phyloP scores from a whole-genome alignment of 2,329 filamentous ascomycete species.

The Paraphaeosphaeria sporulosa region DNA sequence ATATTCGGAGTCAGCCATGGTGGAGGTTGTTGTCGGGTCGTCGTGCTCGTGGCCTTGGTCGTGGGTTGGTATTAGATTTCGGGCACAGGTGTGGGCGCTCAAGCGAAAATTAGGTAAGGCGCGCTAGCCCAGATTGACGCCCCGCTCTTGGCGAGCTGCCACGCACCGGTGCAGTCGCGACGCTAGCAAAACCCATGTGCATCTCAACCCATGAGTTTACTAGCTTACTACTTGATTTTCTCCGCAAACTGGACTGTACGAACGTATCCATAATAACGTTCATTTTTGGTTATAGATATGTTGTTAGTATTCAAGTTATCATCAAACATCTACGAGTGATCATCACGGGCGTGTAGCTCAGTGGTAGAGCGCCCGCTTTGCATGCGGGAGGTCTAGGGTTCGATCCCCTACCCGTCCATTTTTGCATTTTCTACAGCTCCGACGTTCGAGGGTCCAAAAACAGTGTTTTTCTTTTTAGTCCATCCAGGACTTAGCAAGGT shows the following conservation, averaged over 20 bases:
- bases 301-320: too few species aligned
- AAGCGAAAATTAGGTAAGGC: background rate
- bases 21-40: constrained; percentile 7
- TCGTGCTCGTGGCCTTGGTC: constrained; percentile 1
- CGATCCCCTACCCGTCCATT: constrained; percentile 39
- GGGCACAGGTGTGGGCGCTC: background rate
- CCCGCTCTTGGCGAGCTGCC: background rate
- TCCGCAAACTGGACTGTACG: too few species aligned
- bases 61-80: background rate
- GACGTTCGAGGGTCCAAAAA: background rate
- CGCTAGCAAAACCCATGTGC: too few species aligned
- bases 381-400: constrained; percentile 47
- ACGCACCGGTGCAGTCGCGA: too few species aligned
- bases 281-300: too few species aligned
- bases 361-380: constrained; percentile 52
- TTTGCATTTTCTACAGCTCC: background rate
- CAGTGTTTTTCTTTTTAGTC: too few species aligned
- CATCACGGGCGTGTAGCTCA: constrained; percentile 43
- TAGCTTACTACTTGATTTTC: too few species aligned
- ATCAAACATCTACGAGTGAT: too few species aligned
- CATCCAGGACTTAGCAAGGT: too few species aligned
- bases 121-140: background rate
- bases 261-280: too few species aligned
- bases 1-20: constrained; percentile 10
- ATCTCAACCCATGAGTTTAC: too few species aligned